Evolutionary conservation across 768 basidiomycete species (phyloP), one percentile per base, ranked within the genome.

Genomic region (Harrya chromipes): DNA sequence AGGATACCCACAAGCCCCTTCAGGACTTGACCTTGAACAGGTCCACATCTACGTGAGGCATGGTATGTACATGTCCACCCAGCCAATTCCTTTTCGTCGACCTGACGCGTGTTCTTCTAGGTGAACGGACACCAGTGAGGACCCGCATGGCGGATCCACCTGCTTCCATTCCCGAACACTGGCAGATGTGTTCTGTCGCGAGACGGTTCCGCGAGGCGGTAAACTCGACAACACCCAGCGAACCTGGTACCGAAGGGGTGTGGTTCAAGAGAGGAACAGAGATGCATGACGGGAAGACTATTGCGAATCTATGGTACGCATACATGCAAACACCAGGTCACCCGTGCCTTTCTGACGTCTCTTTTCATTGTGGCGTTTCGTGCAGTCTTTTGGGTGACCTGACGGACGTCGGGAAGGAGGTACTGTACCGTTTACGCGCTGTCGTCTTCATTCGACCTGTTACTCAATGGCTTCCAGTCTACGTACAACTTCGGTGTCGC

Each of bases 121-220:
- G 87, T 26, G 88, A 90, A 68, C 79, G 88, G 31, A 81, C 87
- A 0, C 88, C 88, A 1, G 87, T 90, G n/a, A 81, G 79, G 9
- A 71, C 82, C 11, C 78, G 87, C 3, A 76, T 90, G 67, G 66
- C 75, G 6, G 75, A 72, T 4, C 71, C 83, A 8, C 85, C 85
- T 0, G 81, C 82, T 11, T 80, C 75, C 26, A 80, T 90, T 46
- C 83, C 85, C 1, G 76, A 79, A 56, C 72, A 85, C 54, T 90
- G 88, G 85, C 66, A 74, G 48, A 74, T 87, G 74, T 87, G 85
- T 61, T 77, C 74, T 47, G 74, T 72, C 1, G 78, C 78, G 7
- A 72, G 74, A 34, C 70, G 73, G 23, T 83, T 84, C 56, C 68
- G 70, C 16, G 73, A 76, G 23, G 69, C 76, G 13, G 75, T 81